Evolutionary conservation across 495 filamentous ascomycete genomes (phyloP).

Genomic region (Umbilicaria muhlenbergii): DNA sequence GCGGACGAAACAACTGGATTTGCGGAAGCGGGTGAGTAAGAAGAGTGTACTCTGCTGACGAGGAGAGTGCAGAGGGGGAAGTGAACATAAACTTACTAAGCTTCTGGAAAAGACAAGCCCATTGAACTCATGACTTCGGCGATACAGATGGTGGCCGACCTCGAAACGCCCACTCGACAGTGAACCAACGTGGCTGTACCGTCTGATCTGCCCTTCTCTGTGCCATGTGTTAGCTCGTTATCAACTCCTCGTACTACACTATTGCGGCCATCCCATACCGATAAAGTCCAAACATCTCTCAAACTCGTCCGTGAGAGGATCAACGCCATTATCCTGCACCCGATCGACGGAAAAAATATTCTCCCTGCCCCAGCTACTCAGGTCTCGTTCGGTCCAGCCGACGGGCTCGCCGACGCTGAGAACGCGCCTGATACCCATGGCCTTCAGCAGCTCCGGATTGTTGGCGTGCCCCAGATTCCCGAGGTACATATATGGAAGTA

Average conservation of each 20-base stretch:
- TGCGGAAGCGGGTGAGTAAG: neutral
- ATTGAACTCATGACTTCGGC: slow-evolving; percentile 84
- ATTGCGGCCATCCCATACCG: slow-evolving; percentile 37
- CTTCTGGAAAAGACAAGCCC: slow-evolving; percentile 71
- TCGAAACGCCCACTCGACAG: slow-evolving; percentile 88
- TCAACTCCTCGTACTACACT: neutral
- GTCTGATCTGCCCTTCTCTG: slow-evolving; percentile 60
- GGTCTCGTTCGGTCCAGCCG: slow-evolving; percentile 55
- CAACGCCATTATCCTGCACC: slow-evolving; percentile 94
- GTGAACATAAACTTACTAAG: slow-evolving; percentile 46
- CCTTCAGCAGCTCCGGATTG: slow-evolving; percentile 65
- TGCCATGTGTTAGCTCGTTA: neutral
- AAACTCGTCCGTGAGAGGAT: slow-evolving; percentile 78
- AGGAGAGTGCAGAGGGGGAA: neutral
- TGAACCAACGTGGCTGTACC: slow-evolving; percentile 85
- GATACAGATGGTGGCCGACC: slow-evolving; percentile 94
- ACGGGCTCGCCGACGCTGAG: slow-evolving; percentile 88
- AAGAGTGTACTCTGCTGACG: neutral
- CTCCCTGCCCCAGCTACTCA: slow-evolving; percentile 50
- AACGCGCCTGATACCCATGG: slow-evolving; percentile 72
- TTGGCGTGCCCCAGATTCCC: slow-evolving; percentile 88
- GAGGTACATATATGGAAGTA: slow-evolving; percentile 90
- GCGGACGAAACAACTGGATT: slow-evolving; percentile 67
- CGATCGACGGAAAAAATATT: slow-evolving; percentile 65
- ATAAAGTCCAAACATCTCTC: slow-evolving; percentile 81